Evolutionary conservation across 1,284 basidiomycete species (phyloP), one percentile per base, ranked within the genome.

Genomic region (Porogramme epimiltina): DNA sequence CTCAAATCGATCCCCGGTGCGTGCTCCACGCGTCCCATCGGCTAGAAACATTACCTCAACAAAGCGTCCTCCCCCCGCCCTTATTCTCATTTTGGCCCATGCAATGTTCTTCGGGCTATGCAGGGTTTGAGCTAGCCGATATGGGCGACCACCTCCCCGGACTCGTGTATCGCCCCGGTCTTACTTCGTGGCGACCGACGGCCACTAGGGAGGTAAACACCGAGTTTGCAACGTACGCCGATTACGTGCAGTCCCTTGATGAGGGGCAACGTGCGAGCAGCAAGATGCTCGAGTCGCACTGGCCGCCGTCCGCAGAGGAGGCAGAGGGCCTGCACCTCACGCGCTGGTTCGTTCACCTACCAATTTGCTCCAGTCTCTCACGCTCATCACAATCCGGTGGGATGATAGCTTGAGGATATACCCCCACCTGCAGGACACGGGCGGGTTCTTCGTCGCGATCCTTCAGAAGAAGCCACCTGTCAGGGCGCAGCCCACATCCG

Each of bases 401-500:
- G 9, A 5, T 16, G 34, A 18, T 37, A 95, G 93, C 61, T 73
- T 97, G 67, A 82, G 95, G 41, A 84, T 97, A 56, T 93, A 98
- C 65, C 95, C 97, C 3, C 95, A 99, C 68, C 74, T 97, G 39
- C 96, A 99, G 73, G 91, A 99, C 69, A 95, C 95, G 0, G 97
- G 97, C 11, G 97, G 94, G 0, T 99, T 99, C 75, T 99, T 98
- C 65, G 87, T 99, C 23, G 93, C 94, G 16, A 89, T 98, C 0
- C 73, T 99, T 31, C 84, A 94, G 64, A 81, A 73, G 52, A 66
- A 55, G 47, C 48, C 61, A 6, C 56, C 47, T 4, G 44, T 44
- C 8, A 47, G 46, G 26, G 10, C 47, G 23, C 36, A 41, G 16
- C 15, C 40, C 16, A 37, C 60, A 39, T 15, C 48, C 33, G 39